Base-by-base conservation (phyloP, 805 yeast species). In the Kuraishia capsulata region DNA sequence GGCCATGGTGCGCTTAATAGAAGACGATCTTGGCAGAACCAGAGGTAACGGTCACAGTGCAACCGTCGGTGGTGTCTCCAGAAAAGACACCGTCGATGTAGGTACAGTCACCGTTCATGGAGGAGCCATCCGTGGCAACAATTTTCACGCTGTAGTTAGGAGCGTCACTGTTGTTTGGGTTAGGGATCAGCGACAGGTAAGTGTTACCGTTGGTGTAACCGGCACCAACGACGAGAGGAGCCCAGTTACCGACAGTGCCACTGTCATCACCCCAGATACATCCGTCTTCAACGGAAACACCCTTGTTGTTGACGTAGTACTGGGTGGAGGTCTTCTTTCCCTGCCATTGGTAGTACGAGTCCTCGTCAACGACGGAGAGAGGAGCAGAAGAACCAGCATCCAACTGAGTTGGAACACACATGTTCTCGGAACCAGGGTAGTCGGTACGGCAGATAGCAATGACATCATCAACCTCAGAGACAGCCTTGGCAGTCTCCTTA, bases 391-490 rank as follows among this genome's bases (percentile, higher is more conserved):
- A 52, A 52, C 95, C 96, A 42, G 81, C 83, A 25, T 59, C 61
- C 38, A 89, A 82, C 45, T 76, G 68, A 43, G 97, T 89, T 61
- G 98, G 97, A 45, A 90, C 73, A 49, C 81, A 94, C 97, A 90
- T 92, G 76, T 88, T 88, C 71, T 90, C 98, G 47, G 96, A 81
- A 69, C 98, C 98, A 57, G 98, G 98, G 77, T 90, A 90, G 63
- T 90, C 98, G 45, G 98, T 90, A 72, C 97, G 84, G 75, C 98
- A 92, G 54, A 92, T 66, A 43, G 97, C 90, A 52, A 90, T 88
- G 38, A 71, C 71, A 43, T 81, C 58, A 48, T 61, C 55, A 42
- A 85, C 64, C 51, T 83, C 69, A 52, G 78, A 76, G 42, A 70
- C 81, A 50, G 83, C 89, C 38, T 62, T 56, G 36, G 95, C 94